A percentile compares a stretch with the other conserved stretches of the same genome.
phyloP scores from a whole-genome alignment of 2,329 filamentous ascomycete genomes.

The Dothidotthia symphoricarpi region DNA sequence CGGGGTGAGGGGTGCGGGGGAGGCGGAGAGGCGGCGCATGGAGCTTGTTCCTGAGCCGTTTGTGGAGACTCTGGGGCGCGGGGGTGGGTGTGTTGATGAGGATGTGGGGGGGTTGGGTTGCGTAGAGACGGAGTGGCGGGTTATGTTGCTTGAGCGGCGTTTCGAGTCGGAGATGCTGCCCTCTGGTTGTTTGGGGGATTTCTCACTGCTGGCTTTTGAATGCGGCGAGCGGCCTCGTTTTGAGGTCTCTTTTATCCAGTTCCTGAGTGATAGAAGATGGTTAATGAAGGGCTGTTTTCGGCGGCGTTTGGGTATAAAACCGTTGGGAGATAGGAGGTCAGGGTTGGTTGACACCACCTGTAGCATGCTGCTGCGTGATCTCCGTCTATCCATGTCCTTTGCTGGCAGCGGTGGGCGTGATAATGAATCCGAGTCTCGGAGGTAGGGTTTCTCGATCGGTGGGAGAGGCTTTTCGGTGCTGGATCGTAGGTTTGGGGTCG shows the following conservation, averaged over 20 bases:
- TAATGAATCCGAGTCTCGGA: slow-evolving; percentile 74
- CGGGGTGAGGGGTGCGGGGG: slow-evolving; percentile 83
- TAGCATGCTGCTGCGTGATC: slow-evolving; percentile 78
- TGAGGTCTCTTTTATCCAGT: slow-evolving; percentile 67
- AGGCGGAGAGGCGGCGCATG: slow-evolving; percentile 68
- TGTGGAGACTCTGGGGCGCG: slow-evolving; percentile 47
- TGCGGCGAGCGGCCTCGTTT: slow-evolving; percentile 37
- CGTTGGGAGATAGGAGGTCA: slow-evolving; percentile 58
- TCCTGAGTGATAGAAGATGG: slow-evolving; percentile 66
- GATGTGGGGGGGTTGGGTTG: slow-evolving; percentile 40
- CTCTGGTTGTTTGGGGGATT: slow-evolving; percentile 35
- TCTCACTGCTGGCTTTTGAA: slow-evolving; percentile 37
- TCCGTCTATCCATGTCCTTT: slow-evolving; percentile 68
- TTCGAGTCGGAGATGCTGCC: slow-evolving; percentile 30
- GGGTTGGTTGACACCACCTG: slow-evolving; percentile 75
- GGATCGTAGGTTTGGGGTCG: slow-evolving; percentile 36
- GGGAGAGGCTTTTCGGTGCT: slow-evolving; percentile 55
- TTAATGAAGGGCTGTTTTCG: slow-evolving; percentile 64
- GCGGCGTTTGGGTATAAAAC: slow-evolving; percentile 55
- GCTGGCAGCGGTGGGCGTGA: slow-evolving; percentile 79
- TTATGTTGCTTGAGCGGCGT: slow-evolving; percentile 38
- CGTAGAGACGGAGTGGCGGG: slow-evolving; percentile 36
- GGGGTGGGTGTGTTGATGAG: slow-evolving; percentile 38
- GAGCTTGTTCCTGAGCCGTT: slow-evolving; percentile 33
- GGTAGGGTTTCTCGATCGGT: slow-evolving; percentile 75